Evolutionary conservation across 116 monocot species (phyloP), one percentile per base, ranked within the genome.

Genomic region (Posidonia oceanica): DNA sequence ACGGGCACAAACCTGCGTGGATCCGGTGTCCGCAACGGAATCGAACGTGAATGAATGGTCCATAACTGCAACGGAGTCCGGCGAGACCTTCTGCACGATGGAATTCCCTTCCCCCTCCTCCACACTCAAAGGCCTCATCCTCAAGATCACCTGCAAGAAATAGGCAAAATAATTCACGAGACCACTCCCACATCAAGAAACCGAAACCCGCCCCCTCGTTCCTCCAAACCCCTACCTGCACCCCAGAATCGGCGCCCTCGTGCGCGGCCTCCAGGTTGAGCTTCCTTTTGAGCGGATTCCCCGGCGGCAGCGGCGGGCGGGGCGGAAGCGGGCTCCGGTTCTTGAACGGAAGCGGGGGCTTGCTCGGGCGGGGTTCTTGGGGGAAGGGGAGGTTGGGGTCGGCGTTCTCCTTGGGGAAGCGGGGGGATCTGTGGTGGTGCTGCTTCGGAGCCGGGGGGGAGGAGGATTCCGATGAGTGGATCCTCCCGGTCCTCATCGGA

Each of bases 21-120:
- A 86, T 5, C 48, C 42, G 13, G 81, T 18, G 68, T 95, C 91
- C 21, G 81, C 84, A 59, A 95, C 85, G 0, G 95, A 86, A 70
- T 95, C 95, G 64, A 91, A 95, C 17, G 95, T 91, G 80, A 91
- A 95, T 62, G 61, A 76, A 69, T 86, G 88, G 14, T 91, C 95
- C 10, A 75, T 23, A n/a, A 91, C 77, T 2, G 88, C 83, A 42
- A 95, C 69, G 5, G 81, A 81, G 75, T 81, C 71, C 0, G 80
- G 21, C 0, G 84, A 84, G 37, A 83, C 74, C 76, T 88, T 95
- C 74, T 83, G 84, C 61, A 80, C 84, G 22, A 86, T 76, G 71
- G 59, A 79, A 3, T 72, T 81, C 16, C 61, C 78, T 68, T 80
- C 88, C 61, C 82, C 89, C 59, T 83, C 93, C 7, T 86, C 86